Base-by-base conservation (phyloP, 352 stramenopile species). In the Phytopythium aichiense region DNA sequence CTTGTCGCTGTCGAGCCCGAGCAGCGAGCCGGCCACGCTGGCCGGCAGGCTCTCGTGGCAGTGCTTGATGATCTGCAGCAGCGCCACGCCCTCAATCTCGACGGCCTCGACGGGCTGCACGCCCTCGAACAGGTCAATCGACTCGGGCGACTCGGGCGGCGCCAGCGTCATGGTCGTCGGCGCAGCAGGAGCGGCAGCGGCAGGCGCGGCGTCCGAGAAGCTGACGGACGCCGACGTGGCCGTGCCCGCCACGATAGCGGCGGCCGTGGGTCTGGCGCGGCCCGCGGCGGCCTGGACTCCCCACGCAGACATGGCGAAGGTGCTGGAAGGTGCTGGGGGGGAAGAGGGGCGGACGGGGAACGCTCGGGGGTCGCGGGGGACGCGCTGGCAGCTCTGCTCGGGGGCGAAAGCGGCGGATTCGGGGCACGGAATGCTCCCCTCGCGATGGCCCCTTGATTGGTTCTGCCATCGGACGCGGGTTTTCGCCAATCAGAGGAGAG, bases 1-100 rank as follows among this genome's bases (percentile, higher is more conserved):
- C 54, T 85, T 72, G 50, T 95, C 88, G 31, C 87, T 86, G 63
- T 98, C 92, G 61, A 99, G 80, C 37, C 97, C 97, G 13, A 99
- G 79, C 35, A 99, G 85, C 40, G 95, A 98, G 23, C 97, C 97
- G 20, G 96, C 91, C 30, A 98, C 96, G 64, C 96, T 91, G 30
- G 84, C 73, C 0, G 96, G 96, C 40, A 98, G 78, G 56, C 88
- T 97, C 69, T 99, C 96, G 65, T 98, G 92, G 77, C 97, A 99
- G 72, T 99, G 97, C 81, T 99, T 99, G 72, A 99, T 95, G 72
- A 98, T 94, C 81, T 98, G 93, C 48, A 98, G 73, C 66, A 98
- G 73, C 53, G 85, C 87, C 18, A 94, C 83, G 49, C 87, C 87
- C 48, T 95, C 87, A 53, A 95, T 73, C 68, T 89, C 74, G 25